Percentiles rank a stretch among this genome's conserved stretches.
phyloP scores from a whole-genome alignment of 495 filamentous ascomycete species.

The Penicillium riverlandense region DNA sequence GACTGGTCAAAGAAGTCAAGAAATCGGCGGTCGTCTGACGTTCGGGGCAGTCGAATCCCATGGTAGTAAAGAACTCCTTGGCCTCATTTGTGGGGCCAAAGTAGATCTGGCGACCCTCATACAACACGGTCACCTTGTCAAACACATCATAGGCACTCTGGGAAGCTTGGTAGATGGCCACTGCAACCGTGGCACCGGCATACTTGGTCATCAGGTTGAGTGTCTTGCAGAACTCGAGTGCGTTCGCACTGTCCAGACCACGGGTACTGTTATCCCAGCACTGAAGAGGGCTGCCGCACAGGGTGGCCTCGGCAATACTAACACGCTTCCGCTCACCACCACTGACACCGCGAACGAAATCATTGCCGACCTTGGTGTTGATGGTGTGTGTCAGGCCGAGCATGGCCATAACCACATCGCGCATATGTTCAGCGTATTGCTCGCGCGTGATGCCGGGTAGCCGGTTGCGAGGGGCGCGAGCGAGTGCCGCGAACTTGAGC shows the following conservation, averaged over 20 bases:
- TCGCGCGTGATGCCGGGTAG: slow-evolving; percentile 40
- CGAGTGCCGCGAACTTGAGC: slow-evolving; percentile 52
- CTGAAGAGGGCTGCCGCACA: slow-evolving; percentile 65
- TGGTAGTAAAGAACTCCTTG: slow-evolving; percentile 56
- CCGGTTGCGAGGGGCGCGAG: slow-evolving; percentile 42
- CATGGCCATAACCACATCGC: slow-evolving; percentile 58
- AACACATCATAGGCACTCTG: slow-evolving; percentile 72
- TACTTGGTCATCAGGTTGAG: slow-evolving; percentile 70
- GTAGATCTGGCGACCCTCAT: slow-evolving; percentile 62
- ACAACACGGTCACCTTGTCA: slow-evolving; percentile 56
- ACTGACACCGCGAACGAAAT: slow-evolving; percentile 75
- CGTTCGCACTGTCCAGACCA: slow-evolving; percentile 78
- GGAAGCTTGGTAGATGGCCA: slow-evolving; percentile 78
- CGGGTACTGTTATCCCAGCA: slow-evolving; percentile 88
- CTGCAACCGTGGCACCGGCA: slow-evolving; percentile 69
- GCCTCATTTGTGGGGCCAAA: slow-evolving; percentile 56
- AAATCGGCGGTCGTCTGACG: slow-evolving; percentile 68
- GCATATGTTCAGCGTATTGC: slow-evolving; percentile 43
- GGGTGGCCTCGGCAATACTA: slow-evolving; percentile 53
- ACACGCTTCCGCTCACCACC: slow-evolving; percentile 77
- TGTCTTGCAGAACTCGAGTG: slow-evolving; percentile 66
- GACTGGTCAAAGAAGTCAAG: slow-evolving; percentile 66
- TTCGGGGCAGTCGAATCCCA: slow-evolving; percentile 58
- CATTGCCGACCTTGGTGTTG: slow-evolving; percentile 57
- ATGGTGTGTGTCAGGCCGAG: slow-evolving; percentile 53